Percentiles rank a stretch among this genome's conserved stretches.
Evolutionary conservation across 2,329 filamentous ascomycete genomes (phyloP).

Genomic region (Trichoderma gracile): DNA sequence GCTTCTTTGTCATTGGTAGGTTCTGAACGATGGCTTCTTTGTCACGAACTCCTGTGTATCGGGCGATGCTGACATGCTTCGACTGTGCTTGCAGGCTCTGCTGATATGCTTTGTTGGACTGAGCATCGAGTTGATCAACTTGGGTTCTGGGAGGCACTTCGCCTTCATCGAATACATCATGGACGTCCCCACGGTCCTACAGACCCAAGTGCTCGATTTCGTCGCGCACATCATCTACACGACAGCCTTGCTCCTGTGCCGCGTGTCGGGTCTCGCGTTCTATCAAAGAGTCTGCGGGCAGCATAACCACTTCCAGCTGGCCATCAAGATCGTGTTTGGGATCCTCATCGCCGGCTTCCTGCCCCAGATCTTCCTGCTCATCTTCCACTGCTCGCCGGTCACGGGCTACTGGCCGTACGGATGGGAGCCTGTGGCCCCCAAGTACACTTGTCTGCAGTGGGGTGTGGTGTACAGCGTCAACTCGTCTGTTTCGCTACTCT

Average conservation of each 20-base stretch:
- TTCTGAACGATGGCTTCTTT: background rate
- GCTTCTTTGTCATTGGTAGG: conserved; percentile 42
- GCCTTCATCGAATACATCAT: conserved; percentile 51
- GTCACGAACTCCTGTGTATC: background rate
- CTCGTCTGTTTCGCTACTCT: conserved; percentile 50
- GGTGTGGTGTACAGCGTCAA: conserved; percentile 54
- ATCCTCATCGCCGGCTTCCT: conserved; percentile 47
- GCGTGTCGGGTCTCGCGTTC: conserved; percentile 54
- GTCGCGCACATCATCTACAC: conserved; percentile 54
- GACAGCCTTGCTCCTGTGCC: conserved; percentile 50
- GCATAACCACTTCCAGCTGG: conserved; percentile 39
- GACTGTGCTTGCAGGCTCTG: conserved; percentile 32
- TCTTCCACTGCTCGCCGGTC: conserved; percentile 54
- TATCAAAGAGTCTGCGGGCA: conserved; percentile 49
- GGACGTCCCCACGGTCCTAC: conserved; percentile 41
- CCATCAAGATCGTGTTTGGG: conserved; percentile 41
- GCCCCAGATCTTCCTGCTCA: conserved; percentile 50
- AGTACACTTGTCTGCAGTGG: conserved; percentile 51
- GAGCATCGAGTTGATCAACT: conserved; percentile 46
- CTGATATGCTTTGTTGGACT: conserved; percentile 48
- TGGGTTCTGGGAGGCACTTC: conserved; percentile 51
- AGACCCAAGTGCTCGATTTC: conserved; percentile 52
- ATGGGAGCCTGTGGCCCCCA: conserved; percentile 44
- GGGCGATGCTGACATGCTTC: background rate
- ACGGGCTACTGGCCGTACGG: conserved; percentile 54